Conservation (phyloP, 2,329 filamentous ascomycete species). For the Sporothrix globosa region DNA sequence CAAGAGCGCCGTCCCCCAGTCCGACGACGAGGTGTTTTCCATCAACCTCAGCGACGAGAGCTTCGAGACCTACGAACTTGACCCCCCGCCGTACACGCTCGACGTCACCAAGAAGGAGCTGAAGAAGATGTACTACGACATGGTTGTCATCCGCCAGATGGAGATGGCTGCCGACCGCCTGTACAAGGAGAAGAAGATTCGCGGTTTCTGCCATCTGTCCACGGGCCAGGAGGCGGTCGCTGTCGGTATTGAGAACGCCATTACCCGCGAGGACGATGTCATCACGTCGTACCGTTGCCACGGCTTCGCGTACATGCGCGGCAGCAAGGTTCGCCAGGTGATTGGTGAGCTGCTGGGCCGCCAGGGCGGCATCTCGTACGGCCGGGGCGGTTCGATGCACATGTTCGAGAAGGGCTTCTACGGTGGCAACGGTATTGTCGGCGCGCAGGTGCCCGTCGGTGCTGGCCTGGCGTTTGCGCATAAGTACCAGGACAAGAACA, state of each 20-base stretch:
- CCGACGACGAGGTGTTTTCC: constrained; percentile 91
- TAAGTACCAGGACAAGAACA: constrained; percentile 87
- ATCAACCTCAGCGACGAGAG: constrained; percentile 95
- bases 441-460: constrained; percentile 96
- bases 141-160: constrained; percentile 96
- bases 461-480: constrained; percentile 96
- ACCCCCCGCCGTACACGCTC: constrained; percentile 90
- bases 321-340: constrained; percentile 85
- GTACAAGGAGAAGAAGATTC: constrained; percentile 99
- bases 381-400: constrained; percentile 99
- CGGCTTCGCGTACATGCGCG: constrained; percentile 97
- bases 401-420: constrained; percentile 99
- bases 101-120: constrained; percentile 96
- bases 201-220: constrained; percentile 98
- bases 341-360: constrained; percentile 95
- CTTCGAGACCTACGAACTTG: constrained; percentile 99
- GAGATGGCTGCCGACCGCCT: constrained; percentile 98
- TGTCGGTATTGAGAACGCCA: constrained; percentile 93
- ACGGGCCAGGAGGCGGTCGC: constrained; percentile 97
- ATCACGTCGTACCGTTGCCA: constrained; percentile 99
- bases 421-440: constrained; percentile 98
- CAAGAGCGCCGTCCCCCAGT: constrained; percentile 72
- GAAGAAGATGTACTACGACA: constrained; percentile 98
- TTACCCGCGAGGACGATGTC: constrained; percentile 86
- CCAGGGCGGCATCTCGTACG: constrained; percentile 94